Evolutionary conservation across 345 rosid species (phyloP), one percentile per base, ranked within the genome.

Genomic region (Crucihimalaya himalaica): DNA sequence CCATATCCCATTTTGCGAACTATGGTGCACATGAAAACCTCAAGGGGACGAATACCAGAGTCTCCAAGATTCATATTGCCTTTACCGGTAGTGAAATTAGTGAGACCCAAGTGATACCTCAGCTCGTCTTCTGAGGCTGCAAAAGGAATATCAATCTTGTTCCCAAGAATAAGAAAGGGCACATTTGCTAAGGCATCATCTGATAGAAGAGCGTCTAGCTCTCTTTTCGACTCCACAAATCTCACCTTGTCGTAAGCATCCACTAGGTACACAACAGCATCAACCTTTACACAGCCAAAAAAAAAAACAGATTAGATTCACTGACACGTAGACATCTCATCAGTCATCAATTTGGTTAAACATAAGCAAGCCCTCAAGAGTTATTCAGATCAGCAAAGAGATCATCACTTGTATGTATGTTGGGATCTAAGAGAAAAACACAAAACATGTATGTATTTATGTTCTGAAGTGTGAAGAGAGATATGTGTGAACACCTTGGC

Each of bases 1-100:
- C 96, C 93, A 29, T 89, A 89, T 5, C 96, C 96, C 96, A 89
- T 89, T 79, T 86, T 87, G 59, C 91, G 88, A 35, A 89, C 96
- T 6, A 89, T 85, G 85, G 91, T 89, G 80, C 96, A 89, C 96
- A 86, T 89, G 43, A 84, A 89, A 52, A 89, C 91, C 81, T 89
- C 93, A 3, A 89, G 81, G 4, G 93, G 93, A 39, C 96, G 88
- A 37, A 89, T 74, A 27, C 48, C 76, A 15, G 87, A 60, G 29
- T 82, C 83, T 13, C 63, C 80, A 4, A 89, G 81, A 63, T 59
- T 81, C 9, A 86, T 89, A 66, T 77, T 87, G 8, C 83, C 87
- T 71, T 89, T 89, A 54, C 96, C 93, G 0, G 96, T 88, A 12
- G 96, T 89, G 84, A 89, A 89, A 75, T 84, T 86, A 19, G 89